Evolutionary conservation across 768 basidiomycete genomes (phyloP).

Genomic region (Mycena venus): DNA sequence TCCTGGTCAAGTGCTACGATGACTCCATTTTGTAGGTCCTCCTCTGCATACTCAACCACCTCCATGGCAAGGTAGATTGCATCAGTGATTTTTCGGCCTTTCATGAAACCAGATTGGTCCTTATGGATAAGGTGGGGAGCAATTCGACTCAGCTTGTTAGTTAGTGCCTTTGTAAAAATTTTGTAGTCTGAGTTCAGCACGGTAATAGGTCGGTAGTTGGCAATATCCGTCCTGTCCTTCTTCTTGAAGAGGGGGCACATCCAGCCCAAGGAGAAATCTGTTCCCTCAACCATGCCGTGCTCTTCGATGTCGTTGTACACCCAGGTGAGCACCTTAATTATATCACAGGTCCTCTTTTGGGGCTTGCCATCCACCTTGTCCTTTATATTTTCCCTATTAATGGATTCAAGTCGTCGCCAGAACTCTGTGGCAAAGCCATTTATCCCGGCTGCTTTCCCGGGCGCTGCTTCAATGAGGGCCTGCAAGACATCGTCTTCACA

Average conservation of each 20-base stretch:
- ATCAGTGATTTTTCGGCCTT: slow-evolving; percentile 33
- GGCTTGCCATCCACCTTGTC: neutral
- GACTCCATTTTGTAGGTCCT: slow-evolving; percentile 20
- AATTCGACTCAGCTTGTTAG: slow-evolving; percentile 9
- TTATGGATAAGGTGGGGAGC: neutral
- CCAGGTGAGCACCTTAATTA: slow-evolving; percentile 1
- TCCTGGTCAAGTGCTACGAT: too few relatives aligned
- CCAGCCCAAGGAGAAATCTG: neutral
- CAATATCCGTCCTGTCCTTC: too few relatives aligned
- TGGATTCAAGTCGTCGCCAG: neutral
- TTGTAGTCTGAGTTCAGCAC: slow-evolving; percentile 28
- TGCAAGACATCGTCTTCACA: too few relatives aligned
- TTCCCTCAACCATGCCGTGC: neutral
- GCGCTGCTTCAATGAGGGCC: too few relatives aligned
- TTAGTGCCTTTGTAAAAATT: slow-evolving; percentile 20
- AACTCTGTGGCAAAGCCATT: neutral
- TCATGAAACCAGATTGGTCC: slow-evolving; percentile 44
- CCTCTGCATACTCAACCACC: slow-evolving; percentile 15
- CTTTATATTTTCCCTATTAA: neutral
- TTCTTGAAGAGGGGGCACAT: too few relatives aligned
- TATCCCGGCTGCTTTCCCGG: neutral
- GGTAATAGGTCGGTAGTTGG: slow-evolving; percentile 37
- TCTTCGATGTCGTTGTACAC: neutral
- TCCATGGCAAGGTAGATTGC: slow-evolving; percentile 32
- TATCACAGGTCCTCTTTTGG: neutral